These are phyloP conservation scores for Pedinophyceae sp. DNA, from an alignment of 139 green algal genomes.

Conservation along the genomic window DNA sequence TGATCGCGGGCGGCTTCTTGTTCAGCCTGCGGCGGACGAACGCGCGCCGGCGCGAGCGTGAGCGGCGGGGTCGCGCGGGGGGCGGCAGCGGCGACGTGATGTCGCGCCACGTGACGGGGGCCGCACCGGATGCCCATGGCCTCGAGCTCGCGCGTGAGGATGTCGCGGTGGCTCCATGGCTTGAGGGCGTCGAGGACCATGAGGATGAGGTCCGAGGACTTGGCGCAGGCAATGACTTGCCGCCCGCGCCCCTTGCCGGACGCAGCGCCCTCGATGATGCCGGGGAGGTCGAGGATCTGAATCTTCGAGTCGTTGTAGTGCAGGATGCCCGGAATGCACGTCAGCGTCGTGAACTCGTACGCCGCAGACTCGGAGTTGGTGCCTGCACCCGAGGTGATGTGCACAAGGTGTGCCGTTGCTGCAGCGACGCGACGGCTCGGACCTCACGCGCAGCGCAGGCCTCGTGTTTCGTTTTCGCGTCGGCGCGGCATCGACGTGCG, in stretches of 20 bases:
- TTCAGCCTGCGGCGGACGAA: too few species aligned
- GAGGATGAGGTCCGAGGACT: constrained; percentile 89
- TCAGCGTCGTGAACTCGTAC: constrained; percentile 99
- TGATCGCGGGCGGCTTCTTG: constrained; percentile 59
- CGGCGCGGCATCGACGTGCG: too few species aligned
- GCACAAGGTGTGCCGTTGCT: background rate
- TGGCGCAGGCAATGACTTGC: constrained; percentile 97
- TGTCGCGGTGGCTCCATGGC: constrained; percentile 73
- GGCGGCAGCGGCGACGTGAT: too few species aligned
- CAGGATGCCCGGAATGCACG: constrained; percentile 93
- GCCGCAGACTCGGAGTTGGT: constrained; percentile 71
- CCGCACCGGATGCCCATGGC: constrained; percentile 84
- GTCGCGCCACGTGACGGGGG: too few species aligned
- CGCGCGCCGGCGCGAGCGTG: too few species aligned
- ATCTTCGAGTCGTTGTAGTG: constrained; percentile 99
- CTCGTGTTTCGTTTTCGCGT: too few species aligned
- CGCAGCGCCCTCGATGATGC: constrained; percentile 95
- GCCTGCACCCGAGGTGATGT: constrained; percentile 22
- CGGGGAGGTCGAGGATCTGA: constrained; percentile 95
- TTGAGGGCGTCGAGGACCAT: constrained; percentile 99
- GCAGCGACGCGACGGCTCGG: too few species aligned
- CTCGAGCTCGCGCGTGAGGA: constrained; percentile 92
- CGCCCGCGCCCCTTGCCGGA: constrained; percentile 84
- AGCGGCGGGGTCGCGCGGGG: too few species aligned
- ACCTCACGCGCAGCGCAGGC: too few species aligned